Base-by-base conservation (phyloP, 805 yeast species). In the Wickerhamomyces xylosicus region DNA sequence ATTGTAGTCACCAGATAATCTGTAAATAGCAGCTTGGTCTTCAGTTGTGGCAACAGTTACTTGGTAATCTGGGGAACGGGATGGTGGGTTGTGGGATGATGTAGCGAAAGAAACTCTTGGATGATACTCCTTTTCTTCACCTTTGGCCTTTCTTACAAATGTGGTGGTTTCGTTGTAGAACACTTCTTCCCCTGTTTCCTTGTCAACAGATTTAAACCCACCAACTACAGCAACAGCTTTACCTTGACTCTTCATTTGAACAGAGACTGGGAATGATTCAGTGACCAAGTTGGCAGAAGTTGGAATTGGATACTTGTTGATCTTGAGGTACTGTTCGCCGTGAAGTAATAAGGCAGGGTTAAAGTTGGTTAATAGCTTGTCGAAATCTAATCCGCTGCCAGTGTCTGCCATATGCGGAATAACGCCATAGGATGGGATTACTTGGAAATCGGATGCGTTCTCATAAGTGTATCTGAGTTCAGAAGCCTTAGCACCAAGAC, bases 1-100 rank as follows among this genome's bases (percentile, higher is more conserved):
- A 62, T 90, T 90, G 61, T 79, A 79, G 67, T 90, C 98, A 39
- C 96, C 97, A 44, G 90, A 80, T 44, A 90, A 68, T 59, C 98
- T 76, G 67, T 90, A 90, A 40, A 89, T 62, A 4, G 95, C 85
- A 35, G 97, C 97, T 59, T 79, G 86, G 58, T 87, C 84, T 33
- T 61, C 67, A 20, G 70, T 56, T 2, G 92, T 83, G 47, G 70
- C 62, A 51, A 75, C 71, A 33, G 69, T 73, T 35, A 62, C 58
- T 41, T 71, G 76, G 53, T 73, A 83, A 56, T 84, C 94, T 6
- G 96, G 92, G 19, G 59, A 58, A 19, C 71, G 59, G 37, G 63
- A 53, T 41, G 90, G 92, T 3, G 83, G 81, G 31, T 52, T 61
- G 61, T 84, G 85, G 19, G 68, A 64, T 15, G 72, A 69, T 20